Percentiles rank a stretch among this genome's conserved stretches.
These are phyloP conservation scores for Pseudotulostoma volvatum DNA, from an alignment of 495 filamentous ascomycete species.

Conservation along the genomic window DNA sequence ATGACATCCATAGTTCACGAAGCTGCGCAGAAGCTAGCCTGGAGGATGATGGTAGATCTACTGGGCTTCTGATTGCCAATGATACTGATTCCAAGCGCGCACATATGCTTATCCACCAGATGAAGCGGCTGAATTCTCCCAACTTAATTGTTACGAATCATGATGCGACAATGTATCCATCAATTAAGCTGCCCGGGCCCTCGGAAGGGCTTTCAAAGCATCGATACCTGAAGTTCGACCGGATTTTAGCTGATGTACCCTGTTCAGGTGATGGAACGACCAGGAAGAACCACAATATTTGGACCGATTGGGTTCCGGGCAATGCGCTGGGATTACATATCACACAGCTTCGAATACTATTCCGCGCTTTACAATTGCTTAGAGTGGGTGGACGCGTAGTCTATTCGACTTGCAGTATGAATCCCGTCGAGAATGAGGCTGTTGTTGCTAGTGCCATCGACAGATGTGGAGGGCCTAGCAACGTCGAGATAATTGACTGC, in stretches of 20 bases:
- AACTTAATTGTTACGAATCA: conserved; percentile 97
- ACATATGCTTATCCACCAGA: conserved; percentile 93
- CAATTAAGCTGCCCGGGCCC: conserved; percentile 50
- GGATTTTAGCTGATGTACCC: conserved; percentile 89
- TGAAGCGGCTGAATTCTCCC: conserved; percentile 89
- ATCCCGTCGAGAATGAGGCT: conserved; percentile 94
- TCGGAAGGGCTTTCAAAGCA: conserved; percentile 36
- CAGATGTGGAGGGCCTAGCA: conserved; percentile 68
- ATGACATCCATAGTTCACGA: conserved; percentile 31
- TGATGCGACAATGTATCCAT: conserved; percentile 89
- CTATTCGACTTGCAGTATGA: conserved; percentile 97
- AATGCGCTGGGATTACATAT: conserved; percentile 72
- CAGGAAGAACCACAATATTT: conserved; percentile 80
- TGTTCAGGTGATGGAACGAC: conserved; percentile 90
- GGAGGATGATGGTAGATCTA: conserved; percentile 74
- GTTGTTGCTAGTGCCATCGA: conserved; percentile 74
- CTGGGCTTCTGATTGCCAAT: conserved; percentile 85
- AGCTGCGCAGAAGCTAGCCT: conserved; percentile 28
- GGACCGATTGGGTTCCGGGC: conserved; percentile 81
- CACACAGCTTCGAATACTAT: conserved; percentile 75
- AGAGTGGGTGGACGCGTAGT: conserved; percentile 88
- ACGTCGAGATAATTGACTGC: conserved; percentile 72
- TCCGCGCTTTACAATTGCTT: conserved; percentile 88
- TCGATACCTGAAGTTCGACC: conserved; percentile 86
- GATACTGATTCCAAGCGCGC: conserved; percentile 88